These are phyloP conservation scores for Suillus americanus DNA, from an alignment of 768 basidiomycete species.

Conservation along the genomic window DNA sequence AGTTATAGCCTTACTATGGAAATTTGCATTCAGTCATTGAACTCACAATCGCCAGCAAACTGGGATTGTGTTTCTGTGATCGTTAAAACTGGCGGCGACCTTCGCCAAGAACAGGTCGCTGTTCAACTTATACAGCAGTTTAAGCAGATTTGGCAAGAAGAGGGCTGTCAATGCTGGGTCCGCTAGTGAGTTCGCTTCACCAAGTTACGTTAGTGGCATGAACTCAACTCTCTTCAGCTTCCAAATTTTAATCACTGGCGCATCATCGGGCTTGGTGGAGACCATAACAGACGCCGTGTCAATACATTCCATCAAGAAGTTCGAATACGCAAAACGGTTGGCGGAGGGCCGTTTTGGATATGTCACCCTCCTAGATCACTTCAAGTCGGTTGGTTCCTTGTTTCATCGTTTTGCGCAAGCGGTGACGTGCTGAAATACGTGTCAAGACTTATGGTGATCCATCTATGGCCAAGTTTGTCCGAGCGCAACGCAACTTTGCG, in stretches of 20 bases:
- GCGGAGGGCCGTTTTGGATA: slow-evolving; percentile 80
- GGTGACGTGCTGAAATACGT: background rate
- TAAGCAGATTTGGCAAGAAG: slow-evolving; percentile 92
- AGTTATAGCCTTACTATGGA: slow-evolving; percentile 16
- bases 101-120: slow-evolving; percentile 96
- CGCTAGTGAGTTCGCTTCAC: slow-evolving; percentile 61
- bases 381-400: slow-evolving; percentile 58
- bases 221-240: slow-evolving; percentile 55
- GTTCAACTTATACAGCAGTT: slow-evolving; percentile 94
- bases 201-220: background rate
- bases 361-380: slow-evolving; percentile 91
- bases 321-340: slow-evolving; percentile 89
- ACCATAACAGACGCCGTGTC: slow-evolving; percentile 98
- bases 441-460: slow-evolving; percentile 86
- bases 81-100: slow-evolving; percentile 95
- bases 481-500: slow-evolving; percentile 93
- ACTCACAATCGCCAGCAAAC: slow-evolving; percentile 42
- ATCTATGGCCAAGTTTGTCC: slow-evolving; percentile 79
- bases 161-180: slow-evolving; percentile 90
- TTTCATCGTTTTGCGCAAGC: no score
- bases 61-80: slow-evolving; percentile 96
- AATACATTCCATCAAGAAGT: slow-evolving; percentile 99
- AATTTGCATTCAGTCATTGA: background rate
- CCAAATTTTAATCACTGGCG: slow-evolving; percentile 93
- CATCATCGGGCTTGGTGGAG: slow-evolving; percentile 90